These are phyloP conservation scores for Cairneyella variabilis DNA, from an alignment of 495 filamentous ascomycete genomes.

Conservation along the genomic window DNA sequence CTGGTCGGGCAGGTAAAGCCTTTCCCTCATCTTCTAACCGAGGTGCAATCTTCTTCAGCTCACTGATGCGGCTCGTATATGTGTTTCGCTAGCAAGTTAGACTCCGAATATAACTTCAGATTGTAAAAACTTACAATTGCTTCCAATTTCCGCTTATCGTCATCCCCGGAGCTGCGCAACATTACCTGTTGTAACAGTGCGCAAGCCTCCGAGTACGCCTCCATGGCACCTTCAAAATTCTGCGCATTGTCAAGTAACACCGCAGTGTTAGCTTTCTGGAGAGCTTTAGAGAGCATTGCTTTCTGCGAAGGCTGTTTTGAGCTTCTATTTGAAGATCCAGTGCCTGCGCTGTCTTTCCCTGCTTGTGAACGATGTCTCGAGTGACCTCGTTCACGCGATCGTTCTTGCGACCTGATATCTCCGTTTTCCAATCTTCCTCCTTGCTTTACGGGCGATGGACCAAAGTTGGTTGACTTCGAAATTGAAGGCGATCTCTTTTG, in stretches of 20 bases:
- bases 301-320: slow-evolving; percentile 64
- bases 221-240: slow-evolving; percentile 88
- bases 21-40: slow-evolving; percentile 56
- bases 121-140: slow-evolving; percentile 67
- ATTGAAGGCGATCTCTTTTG: slow-evolving; percentile 11
- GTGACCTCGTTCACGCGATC: slow-evolving; percentile 33
- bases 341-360: slow-evolving; percentile 35
- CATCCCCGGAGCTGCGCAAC: slow-evolving; percentile 69
- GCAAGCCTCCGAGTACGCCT: slow-evolving; percentile 89
- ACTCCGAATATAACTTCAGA: not conserved
- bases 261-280: slow-evolving; percentile 93
- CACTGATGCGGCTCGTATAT: slow-evolving; percentile 81
- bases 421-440: slow-evolving; percentile 13
- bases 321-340: slow-evolving; percentile 17
- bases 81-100: slow-evolving; percentile 63
- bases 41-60: slow-evolving; percentile 69
- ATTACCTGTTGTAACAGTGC: slow-evolving; percentile 82
- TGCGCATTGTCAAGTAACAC: slow-evolving; percentile 92
- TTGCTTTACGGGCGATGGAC: slow-evolving; percentile 28
- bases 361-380: slow-evolving; percentile 45
- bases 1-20: slow-evolving; percentile 73
- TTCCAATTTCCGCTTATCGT: slow-evolving; percentile 83
- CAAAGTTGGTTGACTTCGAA: slow-evolving; percentile 13
- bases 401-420: not conserved
- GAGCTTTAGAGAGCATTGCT: slow-evolving; percentile 85